phyloP scores from a whole-genome alignment of 495 filamentous ascomycete species.

The Penicillium subrubescens region DNA sequence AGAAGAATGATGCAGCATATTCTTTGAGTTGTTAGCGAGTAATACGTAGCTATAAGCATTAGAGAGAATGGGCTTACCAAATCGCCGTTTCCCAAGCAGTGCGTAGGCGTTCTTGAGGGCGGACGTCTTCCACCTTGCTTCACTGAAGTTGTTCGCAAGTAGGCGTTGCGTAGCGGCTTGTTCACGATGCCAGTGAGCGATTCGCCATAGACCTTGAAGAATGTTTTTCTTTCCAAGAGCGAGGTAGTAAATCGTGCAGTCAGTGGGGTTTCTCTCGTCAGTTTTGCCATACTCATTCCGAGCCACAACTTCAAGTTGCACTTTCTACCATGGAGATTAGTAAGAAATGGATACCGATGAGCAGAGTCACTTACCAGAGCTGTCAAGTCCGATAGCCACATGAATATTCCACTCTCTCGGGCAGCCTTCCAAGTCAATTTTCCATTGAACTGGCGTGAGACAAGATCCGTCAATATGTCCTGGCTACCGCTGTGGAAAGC shows the following conservation, averaged over 20 bases:
- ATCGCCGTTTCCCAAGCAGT: conserved; percentile 87
- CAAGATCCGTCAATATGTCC: conserved; percentile 87
- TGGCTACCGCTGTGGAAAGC: conserved; percentile 90
- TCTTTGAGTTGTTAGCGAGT: conserved; percentile 51
- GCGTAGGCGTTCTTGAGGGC: conserved; percentile 97
- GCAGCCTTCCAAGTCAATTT: conserved; percentile 83
- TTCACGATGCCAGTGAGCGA: conserved; percentile 89
- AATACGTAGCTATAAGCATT: not conserved
- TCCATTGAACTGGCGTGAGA: conserved; percentile 76
- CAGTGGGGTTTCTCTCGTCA: conserved; percentile 87
- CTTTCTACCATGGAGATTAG: conserved; percentile 52
- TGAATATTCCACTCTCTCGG: conserved; percentile 84
- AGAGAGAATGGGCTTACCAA: conserved; percentile 57
- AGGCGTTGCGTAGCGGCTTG: conserved; percentile 75
- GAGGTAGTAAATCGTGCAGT: conserved; percentile 90
- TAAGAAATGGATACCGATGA: not conserved
- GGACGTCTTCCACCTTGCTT: conserved; percentile 83
- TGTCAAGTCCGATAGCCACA: conserved; percentile 82
- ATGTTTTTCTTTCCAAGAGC: conserved; percentile 91
- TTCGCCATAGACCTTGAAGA: conserved; percentile 90
- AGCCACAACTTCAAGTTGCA: conserved; percentile 86
- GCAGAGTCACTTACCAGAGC: conserved; percentile 65
- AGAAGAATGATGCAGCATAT: conserved; percentile 95
- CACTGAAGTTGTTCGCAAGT: conserved; percentile 83
- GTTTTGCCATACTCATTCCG: conserved; percentile 90